These are phyloP conservation scores for Cutaneotrichosporon arboriforme DNA, from an alignment of 1,284 basidiomycete genomes.

Conservation along the genomic window DNA sequence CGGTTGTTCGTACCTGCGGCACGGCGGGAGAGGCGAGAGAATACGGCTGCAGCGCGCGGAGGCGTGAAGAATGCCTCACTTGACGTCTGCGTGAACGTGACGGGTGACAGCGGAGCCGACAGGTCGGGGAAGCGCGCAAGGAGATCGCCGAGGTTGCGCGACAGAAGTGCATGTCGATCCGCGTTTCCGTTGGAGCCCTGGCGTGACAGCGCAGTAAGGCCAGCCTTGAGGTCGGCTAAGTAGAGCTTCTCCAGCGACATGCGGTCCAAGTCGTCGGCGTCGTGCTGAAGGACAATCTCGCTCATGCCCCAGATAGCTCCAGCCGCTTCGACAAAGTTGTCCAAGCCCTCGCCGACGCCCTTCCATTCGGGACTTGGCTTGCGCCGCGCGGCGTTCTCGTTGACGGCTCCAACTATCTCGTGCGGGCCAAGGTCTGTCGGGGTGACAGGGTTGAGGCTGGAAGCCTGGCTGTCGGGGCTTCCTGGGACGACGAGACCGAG, in stretches of 20 bases:
- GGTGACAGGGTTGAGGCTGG: not conserved
- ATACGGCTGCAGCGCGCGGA: conserved; percentile 28
- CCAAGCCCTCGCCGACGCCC: conserved; percentile 5
- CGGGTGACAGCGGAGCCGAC: conserved; percentile 15
- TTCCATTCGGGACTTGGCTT: conserved; percentile 31
- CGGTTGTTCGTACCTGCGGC: conserved; percentile 20
- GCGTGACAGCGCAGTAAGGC: conserved; percentile 22
- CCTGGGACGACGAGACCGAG: not conserved
- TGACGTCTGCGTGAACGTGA: not conserved
- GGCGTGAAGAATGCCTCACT: conserved; percentile 31
- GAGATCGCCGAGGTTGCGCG: conserved; percentile 19
- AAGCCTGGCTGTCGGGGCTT: not conserved
- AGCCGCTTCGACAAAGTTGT: conserved; percentile 30
- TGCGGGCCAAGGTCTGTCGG: not conserved
- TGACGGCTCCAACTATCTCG: not conserved
- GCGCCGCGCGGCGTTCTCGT: conserved; percentile 16
- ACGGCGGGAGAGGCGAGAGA: conserved; percentile 23
- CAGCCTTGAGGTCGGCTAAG: conserved; percentile 36
- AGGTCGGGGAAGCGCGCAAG: conserved; percentile 32
- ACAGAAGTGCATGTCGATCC: conserved; percentile 22
- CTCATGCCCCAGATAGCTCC: conserved; percentile 37
- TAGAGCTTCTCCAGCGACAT: conserved; percentile 39
- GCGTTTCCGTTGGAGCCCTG: conserved; percentile 8
- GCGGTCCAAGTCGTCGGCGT: conserved; percentile 29
- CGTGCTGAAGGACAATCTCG: conserved; percentile 27